A percentile compares a stretch with the other conserved stretches of the same genome.
Conservation (phyloP, 2,329 filamentous ascomycete genomes). For the Fusarium aywerte region DNA sequence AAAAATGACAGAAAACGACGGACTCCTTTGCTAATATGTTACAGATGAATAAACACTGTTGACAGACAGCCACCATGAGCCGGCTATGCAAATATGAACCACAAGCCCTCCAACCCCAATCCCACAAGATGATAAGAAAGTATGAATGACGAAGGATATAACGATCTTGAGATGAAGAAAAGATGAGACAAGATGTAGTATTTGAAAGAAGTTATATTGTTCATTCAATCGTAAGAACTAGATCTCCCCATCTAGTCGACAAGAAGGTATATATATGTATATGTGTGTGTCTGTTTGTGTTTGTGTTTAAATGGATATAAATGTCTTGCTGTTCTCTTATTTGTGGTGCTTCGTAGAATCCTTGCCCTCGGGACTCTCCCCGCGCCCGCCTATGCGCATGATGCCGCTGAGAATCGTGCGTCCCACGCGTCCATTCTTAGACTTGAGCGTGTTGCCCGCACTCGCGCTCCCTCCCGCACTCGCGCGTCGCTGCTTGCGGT, state of each 20-base stretch:
- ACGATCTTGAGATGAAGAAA: not conserved
- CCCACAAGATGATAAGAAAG: not conserved
- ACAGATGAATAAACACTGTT: not conserved
- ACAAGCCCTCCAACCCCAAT: not conserved
- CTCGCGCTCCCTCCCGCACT: conserved; percentile 46
- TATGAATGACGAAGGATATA: not conserved
- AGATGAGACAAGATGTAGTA: conserved; percentile 3
- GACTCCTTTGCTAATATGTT: not conserved
- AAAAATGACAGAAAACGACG: not conserved
- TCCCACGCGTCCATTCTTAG: conserved; percentile 55
- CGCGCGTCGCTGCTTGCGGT: conserved; percentile 46
- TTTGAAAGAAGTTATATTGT: conserved; percentile 31
- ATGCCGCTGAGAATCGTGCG: conserved; percentile 58
- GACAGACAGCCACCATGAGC: not conserved
- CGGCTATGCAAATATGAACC: conserved; percentile 3
- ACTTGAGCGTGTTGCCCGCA: conserved; percentile 49
- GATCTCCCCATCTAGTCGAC: conserved; percentile 24
- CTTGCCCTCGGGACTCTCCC: conserved; percentile 56
- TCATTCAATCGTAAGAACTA: conserved; percentile 37
- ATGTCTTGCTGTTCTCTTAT: conserved; percentile 1
- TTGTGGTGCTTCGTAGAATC: conserved; percentile 30
- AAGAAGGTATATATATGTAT: conserved; percentile 16
- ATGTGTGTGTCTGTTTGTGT: not conserved
- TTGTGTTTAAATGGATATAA: conserved; percentile 19
- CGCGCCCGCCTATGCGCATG: conserved; percentile 56